A percentile compares a stretch with the other conserved stretches of the same genome.
Evolutionary conservation across 306 rosid genomes (phyloP).

Genomic region (Lathyrus aphaca): DNA sequence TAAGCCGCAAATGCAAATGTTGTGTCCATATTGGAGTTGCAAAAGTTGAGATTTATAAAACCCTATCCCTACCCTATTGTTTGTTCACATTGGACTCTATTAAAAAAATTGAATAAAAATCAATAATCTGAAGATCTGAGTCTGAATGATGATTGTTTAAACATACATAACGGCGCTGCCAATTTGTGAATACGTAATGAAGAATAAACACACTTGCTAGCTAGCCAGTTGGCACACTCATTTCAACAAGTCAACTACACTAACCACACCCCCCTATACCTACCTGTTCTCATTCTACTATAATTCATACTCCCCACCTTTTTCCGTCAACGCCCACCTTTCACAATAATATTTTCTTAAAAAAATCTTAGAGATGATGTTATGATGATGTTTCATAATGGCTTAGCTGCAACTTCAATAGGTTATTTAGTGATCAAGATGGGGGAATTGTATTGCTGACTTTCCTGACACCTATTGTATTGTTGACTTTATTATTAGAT

Average conservation of each 20-base stretch:
- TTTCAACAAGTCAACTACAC: background rate
- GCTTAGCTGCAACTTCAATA: background rate
- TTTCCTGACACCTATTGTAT: too few relatives aligned
- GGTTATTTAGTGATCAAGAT: background rate
- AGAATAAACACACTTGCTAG: background rate
- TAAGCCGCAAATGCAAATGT: background rate
- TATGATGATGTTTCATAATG: background rate
- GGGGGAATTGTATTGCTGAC: background rate
- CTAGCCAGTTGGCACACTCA: background rate
- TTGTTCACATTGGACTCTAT: background rate
- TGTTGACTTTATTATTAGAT: background rate
- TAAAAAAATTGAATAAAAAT: background rate
- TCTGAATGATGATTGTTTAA: background rate
- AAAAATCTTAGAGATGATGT: background rate
- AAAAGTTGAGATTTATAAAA: background rate
- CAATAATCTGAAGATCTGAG: background rate
- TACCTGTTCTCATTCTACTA: background rate
- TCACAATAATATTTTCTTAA: background rate
- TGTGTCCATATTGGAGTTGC: background rate
- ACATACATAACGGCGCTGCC: slow-evolving; percentile 2
- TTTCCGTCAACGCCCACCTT: background rate
- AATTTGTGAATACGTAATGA: background rate
- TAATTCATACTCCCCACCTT: background rate
- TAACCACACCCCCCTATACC: background rate
- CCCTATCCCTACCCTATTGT: background rate